Evolutionary conservation across 495 filamentous ascomycete genomes (phyloP).

Genomic region (Neurospora sp.): DNA sequence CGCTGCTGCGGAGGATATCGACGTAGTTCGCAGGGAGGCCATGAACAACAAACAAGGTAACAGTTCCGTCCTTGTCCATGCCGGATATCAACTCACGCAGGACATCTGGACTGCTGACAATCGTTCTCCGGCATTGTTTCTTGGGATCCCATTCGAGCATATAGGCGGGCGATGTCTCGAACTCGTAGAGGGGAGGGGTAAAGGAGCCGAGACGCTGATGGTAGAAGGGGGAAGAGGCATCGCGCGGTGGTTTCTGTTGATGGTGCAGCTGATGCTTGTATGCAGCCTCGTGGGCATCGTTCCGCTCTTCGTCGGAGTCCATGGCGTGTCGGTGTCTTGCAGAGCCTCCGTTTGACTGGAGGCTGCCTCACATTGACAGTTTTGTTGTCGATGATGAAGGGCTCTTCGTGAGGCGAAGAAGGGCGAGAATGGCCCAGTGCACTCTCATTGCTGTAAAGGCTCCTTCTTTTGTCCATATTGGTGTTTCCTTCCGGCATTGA

Average conservation of each 20-base stretch:
- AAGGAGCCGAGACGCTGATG: not conserved
- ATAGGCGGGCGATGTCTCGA: not conserved
- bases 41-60: constrained; percentile 19
- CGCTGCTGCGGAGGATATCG: constrained; percentile 3
- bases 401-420: not conserved
- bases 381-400: not conserved
- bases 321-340: not conserved
- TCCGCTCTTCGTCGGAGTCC: not conserved
- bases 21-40: constrained; percentile 16
- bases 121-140: not conserved
- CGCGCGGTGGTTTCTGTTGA: not conserved
- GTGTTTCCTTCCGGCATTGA: not conserved
- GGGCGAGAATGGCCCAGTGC: not conserved
- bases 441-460: not conserved
- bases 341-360: not conserved
- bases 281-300: not conserved
- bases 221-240: not conserved
- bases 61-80: not conserved
- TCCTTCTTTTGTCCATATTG: not conserved
- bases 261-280: not conserved
- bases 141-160: not conserved
- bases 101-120: constrained; percentile 3
- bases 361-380: not conserved
- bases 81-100: constrained; percentile 1
- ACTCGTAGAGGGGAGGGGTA: not conserved